Evolutionary conservation across 2,329 filamentous ascomycete species (phyloP), one percentile per base, ranked within the genome.

Genomic region (Leptographium lundbergii): DNA sequence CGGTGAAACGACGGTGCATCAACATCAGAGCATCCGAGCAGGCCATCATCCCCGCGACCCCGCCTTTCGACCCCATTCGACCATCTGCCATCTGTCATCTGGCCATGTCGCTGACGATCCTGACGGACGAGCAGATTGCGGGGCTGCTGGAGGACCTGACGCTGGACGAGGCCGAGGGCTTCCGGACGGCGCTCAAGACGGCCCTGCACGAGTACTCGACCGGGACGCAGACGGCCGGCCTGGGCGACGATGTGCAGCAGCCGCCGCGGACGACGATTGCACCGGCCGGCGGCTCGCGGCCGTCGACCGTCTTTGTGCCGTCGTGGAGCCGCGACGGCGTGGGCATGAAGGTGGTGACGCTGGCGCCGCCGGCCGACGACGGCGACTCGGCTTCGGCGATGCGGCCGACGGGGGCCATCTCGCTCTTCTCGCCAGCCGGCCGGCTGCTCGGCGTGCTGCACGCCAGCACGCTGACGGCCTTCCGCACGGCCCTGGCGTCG

Each of bases 401-500:
- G 62, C 73, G 70, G 47, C 80, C 86, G 17, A 83, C 80, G 3
- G 87, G 87, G 22, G 82, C 86, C 9, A 76, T 92, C 56, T 88
- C 86, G 32, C 74, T 92, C 55, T 87, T 88, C 72, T 75, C 76
- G 0, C 77, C 81, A 1, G 73, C 78, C 25, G 88, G 88, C 50
- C 71, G 75, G 13, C 79, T 87, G 0, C 71, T 81, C 6, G 89
- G 86, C 5, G 77, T 92, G 59, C 73, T 94, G 45, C 86, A 89
- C 65, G 87, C 88, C 19, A 80, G 81, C 61, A 84, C 88, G 53
- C 73, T 92, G 36, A 94, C 89, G 0, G 88, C 87, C 3, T 94
- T 92, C 71, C 84, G 89, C 61, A 94, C 89, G 0, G 87, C 88
- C 0, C 75, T 92, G 13, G 83, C 83, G 1, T 87, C 86, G 4